Percentiles rank a stretch among this genome's conserved stretches.
Conservation (phyloP, 2,329 filamentous ascomycete genomes). For the Aspergillus neotritici region DNA sequence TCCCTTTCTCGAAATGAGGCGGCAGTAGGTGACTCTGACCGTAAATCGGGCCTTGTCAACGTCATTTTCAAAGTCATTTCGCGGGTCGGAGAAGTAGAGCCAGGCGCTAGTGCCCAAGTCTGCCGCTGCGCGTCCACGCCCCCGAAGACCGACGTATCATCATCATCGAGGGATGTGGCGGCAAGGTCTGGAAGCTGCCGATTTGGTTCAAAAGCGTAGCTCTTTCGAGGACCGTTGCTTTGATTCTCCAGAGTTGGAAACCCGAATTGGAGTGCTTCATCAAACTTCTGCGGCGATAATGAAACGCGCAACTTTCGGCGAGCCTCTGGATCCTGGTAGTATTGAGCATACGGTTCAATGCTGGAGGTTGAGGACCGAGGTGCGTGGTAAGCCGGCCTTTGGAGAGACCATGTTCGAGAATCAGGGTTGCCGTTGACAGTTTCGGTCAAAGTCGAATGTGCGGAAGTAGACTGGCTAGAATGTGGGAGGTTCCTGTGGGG, state of each 20-base stretch:
- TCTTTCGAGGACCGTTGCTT: conserved; percentile 16
- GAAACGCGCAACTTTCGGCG: conserved; percentile 80
- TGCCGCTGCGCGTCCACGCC: conserved; percentile 16
- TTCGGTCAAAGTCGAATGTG: conserved; percentile 22
- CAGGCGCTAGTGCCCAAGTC: too few relatives aligned
- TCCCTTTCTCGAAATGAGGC: conserved; percentile 58
- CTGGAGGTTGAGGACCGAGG: conserved; percentile 46
- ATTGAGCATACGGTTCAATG: conserved; percentile 67
- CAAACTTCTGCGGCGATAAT: conserved; percentile 88
- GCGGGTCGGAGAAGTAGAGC: conserved; percentile 43
- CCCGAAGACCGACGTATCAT: conserved; percentile 42
- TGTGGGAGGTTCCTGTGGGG: conserved; percentile 31
- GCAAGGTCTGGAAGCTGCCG: conserved; percentile 42
- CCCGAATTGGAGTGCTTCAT: conserved; percentile 89
- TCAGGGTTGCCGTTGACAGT: conserved; percentile 24
- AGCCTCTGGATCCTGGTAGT: conserved; percentile 87
- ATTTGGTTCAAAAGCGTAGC: conserved; percentile 22
- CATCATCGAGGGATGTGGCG: conserved; percentile 48
- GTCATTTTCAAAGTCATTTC: conserved; percentile 98
- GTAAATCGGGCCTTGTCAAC: conserved; percentile 79
- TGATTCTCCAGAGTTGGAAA: conserved; percentile 57
- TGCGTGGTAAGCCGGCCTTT: conserved; percentile 53
- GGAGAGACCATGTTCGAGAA: conserved; percentile 37
- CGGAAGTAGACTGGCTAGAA: conserved; percentile 42
- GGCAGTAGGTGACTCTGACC: conserved; percentile 34